These are phyloP conservation scores for Gardenia jasminoides DNA, from an alignment of 257 asterid species.

Conservation along the genomic window DNA sequence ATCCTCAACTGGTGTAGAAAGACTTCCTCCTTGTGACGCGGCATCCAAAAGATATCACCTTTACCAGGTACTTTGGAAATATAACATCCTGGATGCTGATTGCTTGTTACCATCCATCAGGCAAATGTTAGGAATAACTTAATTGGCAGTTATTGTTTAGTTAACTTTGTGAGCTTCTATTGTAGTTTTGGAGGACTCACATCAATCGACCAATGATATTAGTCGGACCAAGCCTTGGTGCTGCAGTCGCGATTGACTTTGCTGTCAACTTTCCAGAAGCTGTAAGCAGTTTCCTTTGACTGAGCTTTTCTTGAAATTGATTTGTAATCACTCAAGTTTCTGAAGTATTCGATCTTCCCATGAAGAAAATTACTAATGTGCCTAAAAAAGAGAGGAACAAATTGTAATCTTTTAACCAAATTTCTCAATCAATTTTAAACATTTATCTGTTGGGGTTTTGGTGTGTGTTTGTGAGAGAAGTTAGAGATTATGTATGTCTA, in stretches of 20 bases:
- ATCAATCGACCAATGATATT: slow-evolving; percentile 71
- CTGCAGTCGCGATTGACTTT: slow-evolving; percentile 80
- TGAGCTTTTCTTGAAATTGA: slow-evolving; percentile 1
- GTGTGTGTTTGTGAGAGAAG: too few relatives aligned
- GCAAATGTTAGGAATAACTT: background rate
- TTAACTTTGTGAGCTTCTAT: slow-evolving; percentile 1
- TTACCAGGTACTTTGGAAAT: slow-evolving; percentile 33
- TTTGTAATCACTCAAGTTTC: background rate
- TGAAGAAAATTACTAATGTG: background rate
- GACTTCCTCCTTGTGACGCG: slow-evolving; percentile 62
- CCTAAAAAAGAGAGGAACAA: too few relatives aligned
- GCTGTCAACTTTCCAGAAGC: slow-evolving; percentile 80
- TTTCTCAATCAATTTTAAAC: too few relatives aligned
- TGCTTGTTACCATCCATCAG: background rate
- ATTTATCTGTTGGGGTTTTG: too few relatives aligned
- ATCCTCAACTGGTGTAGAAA: slow-evolving; percentile 34
- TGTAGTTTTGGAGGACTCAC: slow-evolving; percentile 72
- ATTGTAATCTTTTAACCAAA: too few relatives aligned
- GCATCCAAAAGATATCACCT: slow-evolving; percentile 72
- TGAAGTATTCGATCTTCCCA: slow-evolving; percentile 1
- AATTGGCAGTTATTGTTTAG: background rate
- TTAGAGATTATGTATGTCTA: too few relatives aligned
- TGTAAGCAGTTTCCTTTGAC: slow-evolving; percentile 34
- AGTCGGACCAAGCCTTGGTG: slow-evolving; percentile 93
- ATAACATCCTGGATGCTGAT: background rate